A percentile compares a stretch with the other conserved stretches of the same genome.
phyloP scores from a whole-genome alignment of 345 rosid genomes.

The Bruguiera gymnorhiza region DNA sequence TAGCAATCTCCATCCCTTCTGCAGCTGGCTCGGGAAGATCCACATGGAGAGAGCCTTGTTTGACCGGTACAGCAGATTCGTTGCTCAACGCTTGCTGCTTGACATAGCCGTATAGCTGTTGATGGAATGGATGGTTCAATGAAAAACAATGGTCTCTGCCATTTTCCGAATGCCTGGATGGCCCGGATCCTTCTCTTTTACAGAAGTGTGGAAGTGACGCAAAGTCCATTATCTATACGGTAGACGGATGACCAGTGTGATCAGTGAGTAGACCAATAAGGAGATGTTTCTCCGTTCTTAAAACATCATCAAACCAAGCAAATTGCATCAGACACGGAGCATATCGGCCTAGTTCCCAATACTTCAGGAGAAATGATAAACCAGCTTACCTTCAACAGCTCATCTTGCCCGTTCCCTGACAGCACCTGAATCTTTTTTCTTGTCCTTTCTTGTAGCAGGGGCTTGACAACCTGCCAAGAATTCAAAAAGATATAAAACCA shows the following conservation, averaged over 20 bases:
- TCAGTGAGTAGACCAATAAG: background rate
- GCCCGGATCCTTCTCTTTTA: conserved; percentile 75
- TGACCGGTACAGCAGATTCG: conserved; percentile 46
- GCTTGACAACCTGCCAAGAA: conserved; percentile 73
- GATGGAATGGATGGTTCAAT: conserved; percentile 81
- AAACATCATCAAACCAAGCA: background rate
- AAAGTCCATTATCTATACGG: conserved; percentile 69
- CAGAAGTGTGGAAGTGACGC: conserved; percentile 88
- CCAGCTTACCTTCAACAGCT: conserved; percentile 63
- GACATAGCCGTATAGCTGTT: conserved; percentile 75
- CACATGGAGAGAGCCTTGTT: conserved; percentile 86
- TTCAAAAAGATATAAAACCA: conserved; percentile 3
- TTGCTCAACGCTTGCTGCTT: conserved; percentile 49
- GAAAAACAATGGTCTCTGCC: conserved; percentile 55
- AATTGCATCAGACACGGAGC: background rate
- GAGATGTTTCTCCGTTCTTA: background rate
- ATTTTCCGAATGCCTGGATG: conserved; percentile 50
- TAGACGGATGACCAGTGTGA: conserved; percentile 8
- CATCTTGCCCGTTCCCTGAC: conserved; percentile 74
- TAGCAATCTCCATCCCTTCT: conserved; percentile 58
- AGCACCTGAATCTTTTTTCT: conserved; percentile 74
- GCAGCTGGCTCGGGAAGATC: conserved; percentile 60
- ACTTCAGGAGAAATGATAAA: conserved; percentile 5
- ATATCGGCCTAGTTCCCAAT: conserved; percentile 3
- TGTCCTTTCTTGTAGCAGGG: conserved; percentile 91